Conservation (phyloP, 192 early-diverging fungal species). For the Entomortierella parvispora region DNA sequence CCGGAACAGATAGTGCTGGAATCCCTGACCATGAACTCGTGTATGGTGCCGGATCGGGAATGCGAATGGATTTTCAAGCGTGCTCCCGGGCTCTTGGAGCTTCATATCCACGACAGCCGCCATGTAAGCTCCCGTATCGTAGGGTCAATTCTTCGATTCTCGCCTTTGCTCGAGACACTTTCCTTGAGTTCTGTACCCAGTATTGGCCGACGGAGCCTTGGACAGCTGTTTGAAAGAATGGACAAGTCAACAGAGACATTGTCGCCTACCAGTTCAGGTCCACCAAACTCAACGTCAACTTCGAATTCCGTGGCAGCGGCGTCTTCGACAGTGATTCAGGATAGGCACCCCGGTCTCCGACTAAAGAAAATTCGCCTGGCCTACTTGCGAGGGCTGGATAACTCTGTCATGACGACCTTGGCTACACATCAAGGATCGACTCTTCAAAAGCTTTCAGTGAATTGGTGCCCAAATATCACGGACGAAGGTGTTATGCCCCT, state of each 20-base stretch:
- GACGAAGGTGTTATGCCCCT: slow-evolving; percentile 33
- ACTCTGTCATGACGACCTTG: slow-evolving; percentile 25
- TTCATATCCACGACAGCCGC: slow-evolving; percentile 27
- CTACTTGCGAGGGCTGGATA: slow-evolving; percentile 32
- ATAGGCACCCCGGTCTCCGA: slow-evolving; percentile 4
- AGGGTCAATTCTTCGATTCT: slow-evolving; percentile 18
- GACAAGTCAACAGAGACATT: background rate
- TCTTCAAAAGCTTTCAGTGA: slow-evolving; percentile 23
- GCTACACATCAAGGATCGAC: slow-evolving; percentile 17
- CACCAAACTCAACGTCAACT: too few species aligned
- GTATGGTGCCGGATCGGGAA: slow-evolving; percentile 25
- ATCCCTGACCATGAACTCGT: slow-evolving; percentile 20
- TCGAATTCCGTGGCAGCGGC: background rate
- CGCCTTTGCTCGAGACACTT: slow-evolving; percentile 27
- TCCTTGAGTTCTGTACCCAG: slow-evolving; percentile 28
- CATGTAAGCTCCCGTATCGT: slow-evolving; percentile 3
- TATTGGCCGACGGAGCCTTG: slow-evolving; percentile 6
- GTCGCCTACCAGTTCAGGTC: too few species aligned
- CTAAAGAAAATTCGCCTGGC: slow-evolving; percentile 35
- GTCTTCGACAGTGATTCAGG: background rate
- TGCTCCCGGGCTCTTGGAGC: slow-evolving; percentile 17
- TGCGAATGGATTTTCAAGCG: slow-evolving; percentile 18
- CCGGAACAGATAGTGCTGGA: slow-evolving; percentile 11
- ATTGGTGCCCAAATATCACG: slow-evolving; percentile 48
- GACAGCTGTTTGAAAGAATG: slow-evolving; percentile 8